Evolutionary conservation across 2,329 filamentous ascomycete species (phyloP).

Genomic region (Leptographium flavum): DNA sequence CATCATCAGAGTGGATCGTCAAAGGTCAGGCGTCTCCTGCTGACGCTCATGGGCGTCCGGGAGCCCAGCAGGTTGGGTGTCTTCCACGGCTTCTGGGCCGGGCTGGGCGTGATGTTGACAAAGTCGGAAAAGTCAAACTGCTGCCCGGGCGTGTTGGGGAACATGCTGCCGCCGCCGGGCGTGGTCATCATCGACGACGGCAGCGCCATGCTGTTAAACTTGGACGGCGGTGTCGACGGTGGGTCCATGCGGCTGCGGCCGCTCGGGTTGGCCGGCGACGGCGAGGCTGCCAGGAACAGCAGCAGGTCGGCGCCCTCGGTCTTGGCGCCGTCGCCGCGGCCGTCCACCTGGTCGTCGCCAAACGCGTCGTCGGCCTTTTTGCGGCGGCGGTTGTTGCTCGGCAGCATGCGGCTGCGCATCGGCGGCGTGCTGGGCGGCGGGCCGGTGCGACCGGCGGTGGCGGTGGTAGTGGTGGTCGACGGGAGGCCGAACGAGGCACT

Average conservation of each 20-base stretch:
- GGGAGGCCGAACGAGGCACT: conserved; percentile 7
- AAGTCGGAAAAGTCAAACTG: conserved; percentile 91
- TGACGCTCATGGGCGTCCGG: conserved; percentile 48
- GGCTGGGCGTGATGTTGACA: conserved; percentile 92
- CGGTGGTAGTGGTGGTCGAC: neutral
- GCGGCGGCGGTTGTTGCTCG: conserved; percentile 27
- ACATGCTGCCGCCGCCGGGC: conserved; percentile 54
- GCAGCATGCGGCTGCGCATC: conserved; percentile 38
- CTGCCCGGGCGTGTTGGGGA: conserved; percentile 67
- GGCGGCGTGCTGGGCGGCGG: conserved; percentile 80
- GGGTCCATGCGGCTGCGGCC: conserved; percentile 46
- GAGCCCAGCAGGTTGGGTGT: conserved; percentile 45
- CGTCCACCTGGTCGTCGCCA: neutral
- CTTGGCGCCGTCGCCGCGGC: conserved; percentile 11
- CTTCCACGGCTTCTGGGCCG: conserved; percentile 79
- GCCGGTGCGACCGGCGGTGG: conserved; percentile 41
- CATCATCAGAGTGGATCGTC: conserved; percentile 38
- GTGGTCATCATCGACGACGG: conserved; percentile 86
- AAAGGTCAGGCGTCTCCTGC: conserved; percentile 69
- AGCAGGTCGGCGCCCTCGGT: conserved; percentile 67
- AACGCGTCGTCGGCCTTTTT: conserved; percentile 23
- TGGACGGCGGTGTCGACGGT: conserved; percentile 63
- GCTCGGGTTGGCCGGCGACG: conserved; percentile 59
- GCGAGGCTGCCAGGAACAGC: conserved; percentile 79
- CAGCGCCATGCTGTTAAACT: conserved; percentile 49